Percentiles rank a stretch among this genome's conserved stretches.
phyloP scores from a whole-genome alignment of 2,329 filamentous ascomycete genomes.

The Lachnellula occidentalis region DNA sequence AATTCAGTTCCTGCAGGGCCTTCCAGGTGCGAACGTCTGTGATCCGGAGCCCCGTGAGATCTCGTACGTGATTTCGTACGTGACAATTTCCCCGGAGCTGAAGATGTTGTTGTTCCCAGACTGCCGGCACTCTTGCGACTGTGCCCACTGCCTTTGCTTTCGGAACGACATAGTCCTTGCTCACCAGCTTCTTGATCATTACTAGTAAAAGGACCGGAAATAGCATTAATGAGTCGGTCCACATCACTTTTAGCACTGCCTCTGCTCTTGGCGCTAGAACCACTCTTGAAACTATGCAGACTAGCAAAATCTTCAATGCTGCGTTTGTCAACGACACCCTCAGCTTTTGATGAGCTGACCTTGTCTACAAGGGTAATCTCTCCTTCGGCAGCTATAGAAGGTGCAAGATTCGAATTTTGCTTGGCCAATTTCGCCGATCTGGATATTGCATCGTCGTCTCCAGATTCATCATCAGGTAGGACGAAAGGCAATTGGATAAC shows the following conservation, averaged over 20 bases:
- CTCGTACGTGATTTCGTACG: conserved; percentile 23
- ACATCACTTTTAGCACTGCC: conserved; percentile 56
- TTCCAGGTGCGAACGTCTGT: conserved; percentile 20
- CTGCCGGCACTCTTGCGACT: conserved; percentile 17
- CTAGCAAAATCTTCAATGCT: conserved; percentile 23
- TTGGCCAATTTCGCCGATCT: background rate
- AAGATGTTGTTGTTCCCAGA: conserved; percentile 5
- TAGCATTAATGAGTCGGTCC: conserved; percentile 66
- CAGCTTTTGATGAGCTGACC: conserved; percentile 27
- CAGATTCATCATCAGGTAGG: conserved; percentile 41
- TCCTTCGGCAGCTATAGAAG: conserved; percentile 30
- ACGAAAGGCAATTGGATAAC: conserved; percentile 74
- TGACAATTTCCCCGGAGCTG: conserved; percentile 5
- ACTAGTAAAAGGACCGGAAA: conserved; percentile 52
- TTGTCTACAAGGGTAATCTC: conserved; percentile 60
- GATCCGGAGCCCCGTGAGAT: conserved; percentile 20
- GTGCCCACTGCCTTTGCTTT: conserved; percentile 18
- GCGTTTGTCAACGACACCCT: conserved; percentile 11
- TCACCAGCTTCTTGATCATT: conserved; percentile 33
- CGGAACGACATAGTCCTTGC: conserved; percentile 12
- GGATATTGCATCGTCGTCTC: background rate
- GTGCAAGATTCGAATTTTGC: conserved; percentile 3
- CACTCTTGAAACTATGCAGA: conserved; percentile 24
- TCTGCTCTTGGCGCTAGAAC: conserved; percentile 24
- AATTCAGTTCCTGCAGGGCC: conserved; percentile 35